Conservation (phyloP, 371 early-diverging fungal genomes). For the Zychaea mexicana region DNA sequence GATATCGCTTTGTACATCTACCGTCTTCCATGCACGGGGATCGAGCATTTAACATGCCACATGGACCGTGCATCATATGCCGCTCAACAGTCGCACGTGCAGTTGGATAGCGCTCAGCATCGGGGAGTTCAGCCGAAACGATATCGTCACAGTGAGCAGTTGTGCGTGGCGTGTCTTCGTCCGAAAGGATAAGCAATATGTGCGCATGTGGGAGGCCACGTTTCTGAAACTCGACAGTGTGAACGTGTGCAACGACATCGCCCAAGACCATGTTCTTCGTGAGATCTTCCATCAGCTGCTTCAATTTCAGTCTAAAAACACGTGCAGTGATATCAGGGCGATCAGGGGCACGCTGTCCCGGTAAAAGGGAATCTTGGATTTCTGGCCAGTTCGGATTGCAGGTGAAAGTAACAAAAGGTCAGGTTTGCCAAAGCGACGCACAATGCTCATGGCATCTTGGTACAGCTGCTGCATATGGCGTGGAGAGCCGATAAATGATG, state of each 20-base stretch:
- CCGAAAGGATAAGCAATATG: too few species aligned
- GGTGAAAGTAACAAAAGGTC: background rate
- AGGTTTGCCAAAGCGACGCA: background rate
- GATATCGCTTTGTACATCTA: slow-evolving; percentile 15
- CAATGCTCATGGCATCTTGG: slow-evolving; percentile 1
- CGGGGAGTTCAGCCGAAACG: slow-evolving; percentile 35
- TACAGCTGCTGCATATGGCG: background rate
- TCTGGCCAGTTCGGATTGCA: background rate
- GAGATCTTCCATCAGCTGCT: slow-evolving; percentile 19
- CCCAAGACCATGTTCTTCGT: slow-evolving; percentile 22
- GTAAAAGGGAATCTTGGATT: background rate
- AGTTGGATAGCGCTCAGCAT: slow-evolving; percentile 14
- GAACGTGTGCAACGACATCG: slow-evolving; percentile 10
- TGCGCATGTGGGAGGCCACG: slow-evolving; percentile 30
- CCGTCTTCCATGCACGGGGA: slow-evolving; percentile 29
- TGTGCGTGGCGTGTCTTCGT: slow-evolving; percentile 15
- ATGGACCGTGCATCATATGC: slow-evolving; percentile 38
- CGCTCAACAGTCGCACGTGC: slow-evolving; percentile 26
- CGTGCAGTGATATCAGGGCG: background rate
- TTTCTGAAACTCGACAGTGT: slow-evolving; percentile 29
- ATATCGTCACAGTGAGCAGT: slow-evolving; percentile 24
- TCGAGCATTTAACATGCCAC: slow-evolving; percentile 9
- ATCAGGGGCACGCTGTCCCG: background rate
- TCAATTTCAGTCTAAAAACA: background rate
- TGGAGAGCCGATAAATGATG: background rate